Evolutionary conservation across 1,284 basidiomycete genomes (phyloP).

Genomic region (Sporisorium scitamineum): DNA sequence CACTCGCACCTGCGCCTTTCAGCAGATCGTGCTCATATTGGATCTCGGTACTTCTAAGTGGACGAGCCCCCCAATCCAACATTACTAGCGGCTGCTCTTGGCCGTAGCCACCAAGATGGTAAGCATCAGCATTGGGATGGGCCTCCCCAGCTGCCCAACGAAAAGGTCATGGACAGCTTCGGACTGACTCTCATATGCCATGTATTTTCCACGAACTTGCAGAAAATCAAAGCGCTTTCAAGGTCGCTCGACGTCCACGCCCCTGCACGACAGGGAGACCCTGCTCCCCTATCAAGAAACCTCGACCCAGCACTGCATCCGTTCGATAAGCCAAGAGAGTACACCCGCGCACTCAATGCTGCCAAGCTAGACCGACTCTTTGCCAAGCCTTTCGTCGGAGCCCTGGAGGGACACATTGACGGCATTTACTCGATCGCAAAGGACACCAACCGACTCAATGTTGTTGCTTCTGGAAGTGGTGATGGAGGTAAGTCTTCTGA

Average conservation of each 20-base stretch:
- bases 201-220: neutral
- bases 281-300: constrained; percentile 88
- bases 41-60: neutral
- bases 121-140: neutral
- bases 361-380: constrained; percentile 97
- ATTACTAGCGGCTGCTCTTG: neutral
- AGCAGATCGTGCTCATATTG: neutral
- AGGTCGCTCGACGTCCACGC: constrained; percentile 83
- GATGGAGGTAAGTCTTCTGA: constrained; percentile 76
- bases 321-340: constrained; percentile 90
- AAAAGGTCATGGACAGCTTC: neutral
- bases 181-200: neutral
- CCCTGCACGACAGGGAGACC: constrained; percentile 76
- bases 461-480: constrained; percentile 92
- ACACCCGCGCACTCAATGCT: constrained; percentile 91
- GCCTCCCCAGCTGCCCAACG: neutral
- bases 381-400: constrained; percentile 92
- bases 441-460: constrained; percentile 81
- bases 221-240: constrained; percentile 88
- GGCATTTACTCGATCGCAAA: constrained; percentile 89
- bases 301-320: constrained; percentile 94
- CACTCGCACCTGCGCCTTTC: neutral
- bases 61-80: neutral
- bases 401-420: constrained; percentile 92
- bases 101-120: constrained; percentile 7